Evolutionary conservation across 2,329 filamentous ascomycete genomes (phyloP), one percentile per base, ranked within the genome.

Genomic region (Hypoxylon sp.): DNA sequence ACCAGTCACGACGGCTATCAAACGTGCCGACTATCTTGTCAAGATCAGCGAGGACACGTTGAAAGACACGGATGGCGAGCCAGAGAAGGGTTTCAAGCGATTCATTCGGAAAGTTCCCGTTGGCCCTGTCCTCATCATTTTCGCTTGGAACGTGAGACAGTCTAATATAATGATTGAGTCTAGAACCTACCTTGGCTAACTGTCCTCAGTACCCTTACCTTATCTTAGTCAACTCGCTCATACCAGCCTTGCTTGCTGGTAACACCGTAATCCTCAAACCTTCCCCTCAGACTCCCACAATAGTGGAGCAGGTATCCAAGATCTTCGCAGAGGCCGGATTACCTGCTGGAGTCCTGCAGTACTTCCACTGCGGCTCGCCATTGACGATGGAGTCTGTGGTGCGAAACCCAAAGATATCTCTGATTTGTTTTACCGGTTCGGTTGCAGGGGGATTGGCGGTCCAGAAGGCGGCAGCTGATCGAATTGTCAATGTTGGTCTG

Each of bases 181-280:
- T n/a, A 28, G 38, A 51, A 52, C 19, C 7, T 41, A 28, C n/a
- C 23, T 21, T 41, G 14, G 36, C 72, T 73, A 68, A 66, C 69
- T 17, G 10, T 13, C 25, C 57, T 52, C 74, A 97, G 93, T 98
- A 98, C 77, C 95, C 95, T 23, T 98, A 98, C 80, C 85, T 98
- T 52, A 97, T 94, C 72, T 88, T 98, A 30, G 89, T 98, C 77
- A 98, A 98, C 84, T 94, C 93, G 11, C 85, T 98, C 64, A 89
- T 98, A 69, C 95, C 95, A 17, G 95, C 95, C n/a, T 85, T 98
- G 41, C 86, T 98, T 41, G 89, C 93, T 30, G 95, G 95, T 45
- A 97, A 98, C 82, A 90, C 91, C 3, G 93, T 98, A 64, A 96
- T 98, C 66, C 83, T 98, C 63, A 98, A 98, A 83, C 95, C 95